A percentile compares a stretch with the other conserved stretches of the same genome.
phyloP scores from a whole-genome alignment of 2,329 filamentous ascomycete genomes.

The Botryotinia convoluta region DNA sequence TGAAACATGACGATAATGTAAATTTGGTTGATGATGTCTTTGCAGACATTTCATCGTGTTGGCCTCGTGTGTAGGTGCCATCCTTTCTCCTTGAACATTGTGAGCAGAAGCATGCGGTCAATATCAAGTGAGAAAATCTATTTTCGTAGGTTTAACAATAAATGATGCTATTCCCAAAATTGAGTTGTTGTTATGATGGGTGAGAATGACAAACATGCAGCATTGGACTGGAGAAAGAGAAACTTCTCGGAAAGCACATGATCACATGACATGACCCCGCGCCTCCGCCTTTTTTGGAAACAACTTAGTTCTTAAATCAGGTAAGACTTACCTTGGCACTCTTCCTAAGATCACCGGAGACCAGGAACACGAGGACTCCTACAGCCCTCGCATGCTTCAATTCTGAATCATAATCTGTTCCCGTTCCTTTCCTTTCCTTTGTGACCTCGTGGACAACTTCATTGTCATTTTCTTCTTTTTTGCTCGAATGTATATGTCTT shows the following conservation, averaged over 20 bases:
- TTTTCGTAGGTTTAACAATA: background rate
- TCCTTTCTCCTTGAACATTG: background rate
- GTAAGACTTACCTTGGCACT: background rate
- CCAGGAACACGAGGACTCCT: background rate
- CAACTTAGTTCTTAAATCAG: background rate
- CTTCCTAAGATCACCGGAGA: background rate
- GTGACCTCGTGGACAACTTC: conserved; percentile 1
- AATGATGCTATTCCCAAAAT: background rate
- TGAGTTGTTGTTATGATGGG: no score
- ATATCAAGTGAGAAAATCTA: background rate
- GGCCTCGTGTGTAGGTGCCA: background rate
- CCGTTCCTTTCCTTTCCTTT: background rate
- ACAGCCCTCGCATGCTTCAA: background rate
- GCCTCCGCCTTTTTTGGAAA: background rate
- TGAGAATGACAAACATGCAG: background rate
- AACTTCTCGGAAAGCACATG: background rate
- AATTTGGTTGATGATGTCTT: background rate
- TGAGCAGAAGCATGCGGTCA: no score
- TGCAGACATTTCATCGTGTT: background rate
- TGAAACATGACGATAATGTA: background rate
- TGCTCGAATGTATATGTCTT: conserved; percentile 12
- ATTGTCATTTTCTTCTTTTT: background rate
- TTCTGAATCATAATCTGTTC: background rate
- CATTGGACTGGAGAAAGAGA: background rate
- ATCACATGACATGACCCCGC: background rate